Base-by-base conservation (phyloP, 441 rosid genomes). In the Jatropha multifida region DNA sequence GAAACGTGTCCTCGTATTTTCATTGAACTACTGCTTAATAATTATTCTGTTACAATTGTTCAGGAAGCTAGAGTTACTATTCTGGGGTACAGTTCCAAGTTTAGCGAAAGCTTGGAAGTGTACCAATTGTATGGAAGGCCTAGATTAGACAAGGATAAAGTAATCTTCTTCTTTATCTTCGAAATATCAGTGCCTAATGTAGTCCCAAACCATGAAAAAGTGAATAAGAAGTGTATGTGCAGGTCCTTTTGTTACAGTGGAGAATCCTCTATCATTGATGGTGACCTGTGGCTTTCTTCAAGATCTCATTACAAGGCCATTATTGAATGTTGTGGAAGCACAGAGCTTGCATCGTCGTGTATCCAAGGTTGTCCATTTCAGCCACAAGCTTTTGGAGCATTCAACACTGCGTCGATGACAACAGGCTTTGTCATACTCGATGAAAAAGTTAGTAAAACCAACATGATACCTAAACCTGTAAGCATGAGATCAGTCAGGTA, bases 211-310 rank as follows among this genome's bases (percentile, higher is more conserved):
- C 15, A 20, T 52, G 60, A 23, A 58, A 49, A 44, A 23, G 52
- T 49, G 49, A 23, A 15, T 42, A 42, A 64, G 44, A 26, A 26
- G 10, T 41, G 51, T 58, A 14, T 42, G 7, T 77, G 78, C 85
- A 94, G 98, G 77, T 60, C 73, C 52, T 88, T 91, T 79, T 84
- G 82, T 56, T 83, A 90, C 26, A 84, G 90, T 38, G 98, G 98
- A 62, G 98, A 94, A 87, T 81, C 93, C 70, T 94, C 98, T n/a
- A 89, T 84, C 77, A 88, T 89, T 59, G 97, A 94, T 60, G 97
- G 92, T 46, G 90, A 90, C 84, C 97, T 94, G 52, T 94, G 97
- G 98, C 97, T 94, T 69, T 92, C 97, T 69, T 94, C 97, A 15
- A 90, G 82, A 83, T 80, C 95, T 60, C 85, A 83, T 80, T 92